Base-by-base conservation (phyloP, 495 filamentous ascomycete genomes). In the Podospora sp. region DNA sequence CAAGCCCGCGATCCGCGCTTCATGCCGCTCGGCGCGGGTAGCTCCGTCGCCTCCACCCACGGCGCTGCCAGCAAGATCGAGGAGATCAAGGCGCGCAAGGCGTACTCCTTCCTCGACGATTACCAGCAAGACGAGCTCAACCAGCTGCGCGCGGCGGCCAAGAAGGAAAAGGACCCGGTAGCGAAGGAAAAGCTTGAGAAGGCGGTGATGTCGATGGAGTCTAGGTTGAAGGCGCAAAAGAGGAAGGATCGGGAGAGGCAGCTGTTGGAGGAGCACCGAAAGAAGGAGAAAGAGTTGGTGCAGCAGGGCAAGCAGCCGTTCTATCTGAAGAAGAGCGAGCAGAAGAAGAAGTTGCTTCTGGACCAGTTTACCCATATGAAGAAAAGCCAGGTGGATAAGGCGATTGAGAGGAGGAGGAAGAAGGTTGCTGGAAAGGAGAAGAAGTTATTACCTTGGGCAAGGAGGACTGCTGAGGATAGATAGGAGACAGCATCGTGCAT, bases 301-400 rank as follows among this genome's bases (percentile, higher is more conserved):
- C 85, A 83, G 71, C 86, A 93, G 79, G 95, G 95, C 24, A 97
- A 98, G 87, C 88, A 88, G 83, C 94, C 94, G 6, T 99, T 93
- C 74, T 97, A 90, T 75, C 81, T 97, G 69, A 98, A 98, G 86
- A 88, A 90, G 78, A 88, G 86, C 66, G 93, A 97, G 79, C 84
- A 93, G 79, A 97, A 96, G 87, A 93, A 93, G 80, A 78, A 88
- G 75, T 81, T 92, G 29, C 78, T 97, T 65, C 77, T 91, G 68
- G 89, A 96, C 72, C 88, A 90, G 76, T 97, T 90, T 72, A 81
- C 86, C 68, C 86, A 85, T 63, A 87, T 98, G 86, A 92, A 90
- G 80, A 89, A 88, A 59, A 89, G 88, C 79, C 88, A 97, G 77
- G 84, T 92, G 52, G 89, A 93, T 46, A 89, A 87, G 77, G 88